Evolutionary conservation across 257 asterid genomes (phyloP), one percentile per base, ranked within the genome.

Genomic region (Ajuga chamaepitys): DNA sequence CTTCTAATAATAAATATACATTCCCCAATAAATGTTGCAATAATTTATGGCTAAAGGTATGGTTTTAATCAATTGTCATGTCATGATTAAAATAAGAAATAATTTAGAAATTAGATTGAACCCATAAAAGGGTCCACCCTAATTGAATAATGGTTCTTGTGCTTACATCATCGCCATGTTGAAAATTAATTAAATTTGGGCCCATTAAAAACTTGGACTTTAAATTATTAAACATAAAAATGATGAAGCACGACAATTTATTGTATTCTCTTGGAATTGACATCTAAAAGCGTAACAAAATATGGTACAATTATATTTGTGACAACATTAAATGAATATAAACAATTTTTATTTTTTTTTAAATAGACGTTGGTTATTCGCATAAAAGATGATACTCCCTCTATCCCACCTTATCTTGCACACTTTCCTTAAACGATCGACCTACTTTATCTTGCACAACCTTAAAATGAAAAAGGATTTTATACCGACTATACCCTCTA

Each of bases 191-290:
- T 60, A 25, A 32, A 44, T 30, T 44, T 17, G 73, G 66, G 24
- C 66, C 46, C 63, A 68, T 68, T 35, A 35, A 35, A 7, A 50
- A 34, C 41, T 18, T 30, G 67, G 66, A 32, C 3, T 47, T 47
- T 11, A 50, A 68, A 67, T 67, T 14, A 58, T 60, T 69, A 44
- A 26, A 60, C 59, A 48, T 18, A 6, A 16, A 70, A 57, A 62
- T 12, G 45, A 28, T 45, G 42, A 32, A 50, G 18, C 68, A 70
- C 42, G 16, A 10, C 55, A 1, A 34, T 2, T 10, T 12, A 51
- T 9, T n/a, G 13, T 20, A 3, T 48, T 37, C 45, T 9, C 7
- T 45, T 10, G 34, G 51, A 17, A 32, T 30, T 25, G 40, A 32
- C 66, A 38, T 58, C 28, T 34, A 14, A 28, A 9, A 57, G 40